Evolutionary conservation across 2,329 filamentous ascomycete genomes (phyloP).

Genomic region (Xylaria polymorpha): DNA sequence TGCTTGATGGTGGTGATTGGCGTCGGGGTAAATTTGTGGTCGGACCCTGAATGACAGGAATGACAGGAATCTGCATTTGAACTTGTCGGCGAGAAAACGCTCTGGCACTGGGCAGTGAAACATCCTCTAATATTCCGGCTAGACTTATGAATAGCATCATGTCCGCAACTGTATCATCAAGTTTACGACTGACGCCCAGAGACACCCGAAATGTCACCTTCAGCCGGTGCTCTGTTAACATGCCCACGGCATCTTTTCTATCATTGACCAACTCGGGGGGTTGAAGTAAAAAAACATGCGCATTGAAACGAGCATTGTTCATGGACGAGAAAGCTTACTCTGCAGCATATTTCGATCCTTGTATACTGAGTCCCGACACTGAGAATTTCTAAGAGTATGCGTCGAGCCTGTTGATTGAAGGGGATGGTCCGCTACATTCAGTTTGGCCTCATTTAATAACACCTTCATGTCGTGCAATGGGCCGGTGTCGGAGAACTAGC

Average conservation of each 20-base stretch:
- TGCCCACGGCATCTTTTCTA: no score
- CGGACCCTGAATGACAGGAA: not conserved
- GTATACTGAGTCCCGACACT: no score
- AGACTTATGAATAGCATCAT: not conserved
- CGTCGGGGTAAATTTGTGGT: not conserved
- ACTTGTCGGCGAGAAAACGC: not conserved
- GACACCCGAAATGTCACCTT: no score
- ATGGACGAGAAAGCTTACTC: no score
- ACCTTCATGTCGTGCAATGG: not conserved
- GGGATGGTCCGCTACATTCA: not conserved
- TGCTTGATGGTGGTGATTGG: not conserved
- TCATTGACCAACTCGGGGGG: not conserved
- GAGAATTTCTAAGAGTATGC: no score
- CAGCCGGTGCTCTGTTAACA: no score
- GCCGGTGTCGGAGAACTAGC: not conserved
- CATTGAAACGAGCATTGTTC: not conserved
- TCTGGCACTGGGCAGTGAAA: not conserved
- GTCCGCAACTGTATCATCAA: no score
- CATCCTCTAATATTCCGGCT: not conserved
- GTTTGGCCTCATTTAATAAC: not conserved
- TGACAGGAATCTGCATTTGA: not conserved
- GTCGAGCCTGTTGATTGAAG: not conserved
- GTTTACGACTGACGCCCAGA: no score
- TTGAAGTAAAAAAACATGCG: not conserved
- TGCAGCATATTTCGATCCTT: no score